Evolutionary conservation across 192 early-diverging fungal species (phyloP), one percentile per base, ranked within the genome.

Genomic region (Linnemannia schmuckeri): DNA sequence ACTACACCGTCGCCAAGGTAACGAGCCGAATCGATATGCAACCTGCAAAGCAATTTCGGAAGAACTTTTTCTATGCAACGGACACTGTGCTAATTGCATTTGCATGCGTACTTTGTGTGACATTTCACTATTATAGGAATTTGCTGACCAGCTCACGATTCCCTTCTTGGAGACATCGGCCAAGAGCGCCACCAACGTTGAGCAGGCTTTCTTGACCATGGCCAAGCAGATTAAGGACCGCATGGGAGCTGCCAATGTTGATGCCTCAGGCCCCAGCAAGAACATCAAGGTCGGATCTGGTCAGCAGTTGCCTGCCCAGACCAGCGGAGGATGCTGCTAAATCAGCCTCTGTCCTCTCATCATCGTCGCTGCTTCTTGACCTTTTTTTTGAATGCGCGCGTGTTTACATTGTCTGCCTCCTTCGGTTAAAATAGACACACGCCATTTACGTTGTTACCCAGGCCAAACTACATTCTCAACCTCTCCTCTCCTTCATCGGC

Each of bases 171-270:
- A 99, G 88, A 99, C 98, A 10, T 96, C 95, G 13, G 98, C 98
- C 76, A 99, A 99, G 93, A 96, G 97, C 82, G 95, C 98, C 17
- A 96, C 96, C 33, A 99, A 99, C 82, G 98, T 99, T 22, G 98
- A 99, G 91, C 96, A 97, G 85, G 98, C 98, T 46, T 99, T 99
- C 93, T 92, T 99, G 94, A 99, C 97, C 42, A 99, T 99, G 98
- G 98, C 98, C 37, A 98, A 97, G 89, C 98, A 99, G 91, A 99
- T 99, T 87, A 99, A 99, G 93, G 98, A 99, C 88, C 94, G 93
- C 44, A 94, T 94, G 93, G 93, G 93, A 41, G 80, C 89, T 42
- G 79, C 90, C 37, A 92, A 85, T 47, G 83, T 91, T 42, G 71
- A 81, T 77, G 75, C 89, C 6, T 85, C 91, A 9, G 79, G 88